Evolutionary conservation across 352 stramenopile genomes (phyloP).

Genomic region (Achlya hypogyna): DNA sequence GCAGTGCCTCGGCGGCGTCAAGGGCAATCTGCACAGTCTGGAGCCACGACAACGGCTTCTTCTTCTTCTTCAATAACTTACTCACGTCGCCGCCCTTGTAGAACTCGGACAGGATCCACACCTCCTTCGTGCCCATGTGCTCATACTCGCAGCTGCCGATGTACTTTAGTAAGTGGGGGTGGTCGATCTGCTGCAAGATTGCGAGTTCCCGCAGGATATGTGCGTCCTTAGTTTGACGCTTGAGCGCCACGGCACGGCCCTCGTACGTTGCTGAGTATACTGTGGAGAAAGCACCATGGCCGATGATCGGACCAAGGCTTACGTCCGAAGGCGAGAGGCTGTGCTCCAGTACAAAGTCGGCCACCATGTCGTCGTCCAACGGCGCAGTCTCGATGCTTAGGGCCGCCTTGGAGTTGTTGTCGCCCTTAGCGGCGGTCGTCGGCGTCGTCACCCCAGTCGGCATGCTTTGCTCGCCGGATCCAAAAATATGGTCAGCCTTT

Average conservation of each 20-base stretch:
- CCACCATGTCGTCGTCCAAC: neutral
- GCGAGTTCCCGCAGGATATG: slow-evolving; percentile 44
- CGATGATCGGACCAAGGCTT: slow-evolving; percentile 29
- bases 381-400: neutral
- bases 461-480: neutral
- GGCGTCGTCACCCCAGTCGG: too few relatives aligned
- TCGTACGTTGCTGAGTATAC: slow-evolving; percentile 68
- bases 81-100: slow-evolving; percentile 67
- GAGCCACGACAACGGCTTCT: slow-evolving; percentile 44
- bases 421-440: neutral
- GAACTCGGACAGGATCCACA: slow-evolving; percentile 80
- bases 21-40: slow-evolving; percentile 55
- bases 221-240: slow-evolving; percentile 75
- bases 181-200: slow-evolving; percentile 21
- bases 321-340: neutral
- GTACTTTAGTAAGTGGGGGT: slow-evolving; percentile 22
- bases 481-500: neutral
- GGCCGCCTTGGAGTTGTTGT: neutral
- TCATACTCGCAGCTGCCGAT: slow-evolving; percentile 41
- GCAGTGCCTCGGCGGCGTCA: slow-evolving; percentile 84
- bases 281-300: slow-evolving; percentile 76
- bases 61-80: slow-evolving; percentile 52
- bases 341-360: neutral
- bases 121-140: slow-evolving; percentile 54
- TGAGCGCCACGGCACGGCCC: slow-evolving; percentile 67